These are phyloP conservation scores for Amanita fuliginea DNA, from an alignment of 768 basidiomycete genomes.

Conservation along the genomic window DNA sequence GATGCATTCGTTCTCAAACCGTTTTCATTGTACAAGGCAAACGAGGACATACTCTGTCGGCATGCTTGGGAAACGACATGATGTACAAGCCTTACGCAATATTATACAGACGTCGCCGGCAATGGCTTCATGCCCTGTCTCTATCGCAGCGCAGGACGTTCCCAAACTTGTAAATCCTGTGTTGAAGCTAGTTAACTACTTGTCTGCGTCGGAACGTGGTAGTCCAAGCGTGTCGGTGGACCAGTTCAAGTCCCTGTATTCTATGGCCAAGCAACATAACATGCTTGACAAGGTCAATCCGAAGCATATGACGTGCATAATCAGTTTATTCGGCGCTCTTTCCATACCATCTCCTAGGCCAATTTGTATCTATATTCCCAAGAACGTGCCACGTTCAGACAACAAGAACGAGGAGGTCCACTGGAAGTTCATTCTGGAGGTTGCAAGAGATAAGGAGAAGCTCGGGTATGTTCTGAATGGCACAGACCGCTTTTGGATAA, in stretches of 20 bases:
- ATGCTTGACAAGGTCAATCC: slow-evolving; percentile 23
- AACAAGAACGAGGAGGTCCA: slow-evolving; percentile 16
- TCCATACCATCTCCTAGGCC: slow-evolving; percentile 21
- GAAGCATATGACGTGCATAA: slow-evolving; percentile 27
- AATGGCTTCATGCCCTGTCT: not conserved
- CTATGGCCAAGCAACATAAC: slow-evolving; percentile 19
- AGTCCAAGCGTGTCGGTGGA: slow-evolving; percentile 16
- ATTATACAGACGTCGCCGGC: not conserved
- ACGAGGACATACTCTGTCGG: not conserved
- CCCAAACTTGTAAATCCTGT: not conserved
- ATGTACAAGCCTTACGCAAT: not conserved
- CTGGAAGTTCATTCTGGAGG: slow-evolving; percentile 38
- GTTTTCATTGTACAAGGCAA: not conserved
- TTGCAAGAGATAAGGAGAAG: slow-evolving; percentile 33
- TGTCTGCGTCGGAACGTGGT: not conserved
- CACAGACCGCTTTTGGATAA: slow-evolving; percentile 54
- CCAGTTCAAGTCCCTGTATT: slow-evolving; percentile 28
- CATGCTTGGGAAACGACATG: not conserved
- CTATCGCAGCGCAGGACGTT: not conserved
- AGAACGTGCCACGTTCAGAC: slow-evolving; percentile 18
- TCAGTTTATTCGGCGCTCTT: slow-evolving; percentile 39
- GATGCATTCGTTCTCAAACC: not conserved
- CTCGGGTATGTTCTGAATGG: slow-evolving; percentile 21
- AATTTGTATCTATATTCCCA: slow-evolving; percentile 17
- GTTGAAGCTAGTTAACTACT: not conserved